phyloP scores from a whole-genome alignment of 371 early-diverging fungal species.

The Rozella allomycis region DNA sequence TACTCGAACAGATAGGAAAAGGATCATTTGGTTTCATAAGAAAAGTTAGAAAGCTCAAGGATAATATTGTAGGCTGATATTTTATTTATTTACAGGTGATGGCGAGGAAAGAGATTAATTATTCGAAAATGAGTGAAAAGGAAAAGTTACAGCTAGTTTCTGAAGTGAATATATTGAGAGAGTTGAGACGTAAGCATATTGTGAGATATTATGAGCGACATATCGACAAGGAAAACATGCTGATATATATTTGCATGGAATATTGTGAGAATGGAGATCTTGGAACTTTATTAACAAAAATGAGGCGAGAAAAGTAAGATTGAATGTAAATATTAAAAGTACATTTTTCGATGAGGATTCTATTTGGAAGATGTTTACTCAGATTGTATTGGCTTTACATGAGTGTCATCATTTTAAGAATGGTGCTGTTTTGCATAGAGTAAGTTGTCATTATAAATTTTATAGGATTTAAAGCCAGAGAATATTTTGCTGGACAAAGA shows the following conservation, averaged over 20 bases:
- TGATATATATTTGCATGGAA: conserved; percentile 48
- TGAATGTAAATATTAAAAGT: conserved; percentile 8
- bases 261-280: conserved; percentile 34
- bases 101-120: conserved; percentile 51
- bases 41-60: conserved; percentile 30
- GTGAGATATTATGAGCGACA: conserved; percentile 43
- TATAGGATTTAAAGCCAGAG: conserved; percentile 38
- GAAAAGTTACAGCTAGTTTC: conserved; percentile 42
- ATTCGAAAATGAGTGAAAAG: conserved; percentile 35
- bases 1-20: conserved; percentile 15
- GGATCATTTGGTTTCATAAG: conserved; percentile 41
- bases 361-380: conserved; percentile 34
- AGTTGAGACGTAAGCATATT: conserved; percentile 43
- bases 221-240: conserved; percentile 31
- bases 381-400: conserved; percentile 32
- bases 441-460: background rate
- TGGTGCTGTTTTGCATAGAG: conserved; percentile 5
- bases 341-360: conserved; percentile 24
- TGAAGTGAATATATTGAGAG: conserved; percentile 45
- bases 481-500: conserved; percentile 37
- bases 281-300: conserved; percentile 27
- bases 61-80: conserved; percentile 18
- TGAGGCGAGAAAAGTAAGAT: conserved; percentile 23
- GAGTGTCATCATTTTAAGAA: conserved; percentile 33
- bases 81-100: conserved; percentile 15